A percentile compares a stretch with the other conserved stretches of the same genome.
Conservation (phyloP, 2,329 filamentous ascomycete species). For the Cryphonectria nitschkei region DNA sequence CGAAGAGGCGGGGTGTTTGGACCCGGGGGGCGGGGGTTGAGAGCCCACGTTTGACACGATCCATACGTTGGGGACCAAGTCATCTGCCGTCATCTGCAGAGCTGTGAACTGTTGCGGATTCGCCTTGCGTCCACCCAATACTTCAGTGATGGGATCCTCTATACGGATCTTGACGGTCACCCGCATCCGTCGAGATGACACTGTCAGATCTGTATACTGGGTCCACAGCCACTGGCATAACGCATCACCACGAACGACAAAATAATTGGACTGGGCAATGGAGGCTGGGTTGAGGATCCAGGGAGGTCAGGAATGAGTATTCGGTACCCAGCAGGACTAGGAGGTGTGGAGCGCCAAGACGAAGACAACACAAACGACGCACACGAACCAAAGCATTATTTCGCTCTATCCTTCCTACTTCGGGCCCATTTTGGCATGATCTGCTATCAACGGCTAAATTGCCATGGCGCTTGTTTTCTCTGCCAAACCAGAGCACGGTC, state of each 20-base stretch:
- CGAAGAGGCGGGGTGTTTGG: no score
- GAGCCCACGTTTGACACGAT: no score
- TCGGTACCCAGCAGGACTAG: not conserved
- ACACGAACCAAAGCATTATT: not conserved
- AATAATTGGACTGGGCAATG: not conserved
- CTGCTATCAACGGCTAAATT: slow-evolving; percentile 5
- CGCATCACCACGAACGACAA: not conserved
- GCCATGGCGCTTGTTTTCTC: not conserved
- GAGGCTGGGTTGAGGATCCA: not conserved
- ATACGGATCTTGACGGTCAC: not conserved
- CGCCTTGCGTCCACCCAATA: not conserved
- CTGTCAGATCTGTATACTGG: not conserved
- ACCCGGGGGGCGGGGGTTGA: no score
- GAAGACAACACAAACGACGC: slow-evolving; percentile 1
- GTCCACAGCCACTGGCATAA: not conserved
- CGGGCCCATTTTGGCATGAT: not conserved
- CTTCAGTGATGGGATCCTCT: not conserved
- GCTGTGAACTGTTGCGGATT: not conserved
- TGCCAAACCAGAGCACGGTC: not conserved
- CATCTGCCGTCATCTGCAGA: not conserved
- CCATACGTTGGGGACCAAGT: not conserved
- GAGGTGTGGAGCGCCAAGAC: not conserved
- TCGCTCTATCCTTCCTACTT: not conserved
- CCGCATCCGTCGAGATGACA: not conserved
- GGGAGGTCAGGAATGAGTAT: not conserved